Evolutionary conservation across 208 protist genomes (phyloP).

Genomic region (Trypanosoma boissoni): DNA sequence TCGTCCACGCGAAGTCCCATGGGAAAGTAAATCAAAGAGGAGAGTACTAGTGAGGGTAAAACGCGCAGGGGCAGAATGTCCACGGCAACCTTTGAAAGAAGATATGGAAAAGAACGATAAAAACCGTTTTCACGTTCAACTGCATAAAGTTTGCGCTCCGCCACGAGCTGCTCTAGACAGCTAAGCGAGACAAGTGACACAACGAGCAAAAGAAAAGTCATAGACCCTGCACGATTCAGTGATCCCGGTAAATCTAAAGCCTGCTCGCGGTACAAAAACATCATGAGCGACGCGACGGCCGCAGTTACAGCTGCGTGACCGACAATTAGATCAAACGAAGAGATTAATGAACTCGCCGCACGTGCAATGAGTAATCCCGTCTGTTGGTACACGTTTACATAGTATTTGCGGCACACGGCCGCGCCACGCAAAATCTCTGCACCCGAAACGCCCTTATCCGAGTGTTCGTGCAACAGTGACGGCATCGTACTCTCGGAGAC

Average conservation of each 20-base stretch:
- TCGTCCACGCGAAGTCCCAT: conserved; percentile 87
- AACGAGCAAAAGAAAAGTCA: conserved; percentile 86
- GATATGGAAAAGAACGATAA: conserved; percentile 84
- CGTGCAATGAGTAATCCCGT: conserved; percentile 67
- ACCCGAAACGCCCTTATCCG: conserved; percentile 7
- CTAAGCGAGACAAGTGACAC: conserved; percentile 86
- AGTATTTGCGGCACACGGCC: conserved; percentile 60
- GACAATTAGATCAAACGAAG: conserved; percentile 77
- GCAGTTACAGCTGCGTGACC: conserved; percentile 80
- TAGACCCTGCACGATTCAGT: conserved; percentile 83
- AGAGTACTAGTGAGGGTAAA: conserved; percentile 79
- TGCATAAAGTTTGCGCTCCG: conserved; percentile 85
- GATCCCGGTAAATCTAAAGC: conserved; percentile 76
- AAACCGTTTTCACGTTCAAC: conserved; percentile 89
- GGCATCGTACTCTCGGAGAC: conserved; percentile 11
- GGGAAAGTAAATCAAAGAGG: conserved; percentile 87
- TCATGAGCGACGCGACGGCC: conserved; percentile 72
- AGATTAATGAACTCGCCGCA: conserved; percentile 57
- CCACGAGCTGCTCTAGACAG: conserved; percentile 82
- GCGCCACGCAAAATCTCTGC: conserved; percentile 49
- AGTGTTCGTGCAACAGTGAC: background rate
- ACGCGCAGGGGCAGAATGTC: conserved; percentile 88
- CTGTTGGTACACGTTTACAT: conserved; percentile 87
- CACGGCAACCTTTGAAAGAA: conserved; percentile 87
- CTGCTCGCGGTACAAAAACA: conserved; percentile 77